Evolutionary conservation across 352 stramenopile species (phyloP), one percentile per base, ranked within the genome.

Genomic region (Phytophthora colocasiae): DNA sequence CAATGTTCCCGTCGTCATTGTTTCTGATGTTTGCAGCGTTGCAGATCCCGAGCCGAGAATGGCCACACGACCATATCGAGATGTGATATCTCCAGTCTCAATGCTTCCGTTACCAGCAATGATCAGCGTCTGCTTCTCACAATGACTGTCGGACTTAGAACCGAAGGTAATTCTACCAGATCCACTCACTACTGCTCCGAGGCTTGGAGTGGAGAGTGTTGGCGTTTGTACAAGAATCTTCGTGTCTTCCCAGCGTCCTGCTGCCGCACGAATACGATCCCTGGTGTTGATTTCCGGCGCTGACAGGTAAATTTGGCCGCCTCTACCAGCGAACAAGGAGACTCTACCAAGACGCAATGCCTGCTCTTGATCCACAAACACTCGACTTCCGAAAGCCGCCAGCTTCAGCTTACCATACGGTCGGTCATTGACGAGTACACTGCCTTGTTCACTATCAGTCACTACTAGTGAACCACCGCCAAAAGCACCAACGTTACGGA

Each of bases 381-480:
- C 17, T 27, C 49, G 52, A 50, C 51, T 68, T 10, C 45, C 58
- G 9, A 68, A 40, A 39, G 64, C 52, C 17, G 64, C 58, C 38
- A 72, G 29, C 32, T 72, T 60, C 39, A 72, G 47, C 12, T 54
- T 57, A n/a, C 49, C 58, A n/a, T 68, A 59, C 22, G 58, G 64
- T 1, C 58, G 45, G 17, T 69, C 32, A 8, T 45, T 68, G 3
- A 40, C 45, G 1, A 68, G 31, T 15, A 63, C 57, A 39, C 57
- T 67, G 1, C 56, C 63, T 15, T 57, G 31, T 2, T 58, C 38
- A 8, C 39, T 62, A 15, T 48, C 62, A 9, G 27, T 51, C 22
- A 75, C 50, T 6, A 75, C 67, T 9, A 75, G 61, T 26, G 66
- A 60, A 1, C 67, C 63, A 41, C 44, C 50, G 5, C 58, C 56